phyloP scores from a whole-genome alignment of 2,329 filamentous ascomycete species.

The Talaromyces albobiverticillius region DNA sequence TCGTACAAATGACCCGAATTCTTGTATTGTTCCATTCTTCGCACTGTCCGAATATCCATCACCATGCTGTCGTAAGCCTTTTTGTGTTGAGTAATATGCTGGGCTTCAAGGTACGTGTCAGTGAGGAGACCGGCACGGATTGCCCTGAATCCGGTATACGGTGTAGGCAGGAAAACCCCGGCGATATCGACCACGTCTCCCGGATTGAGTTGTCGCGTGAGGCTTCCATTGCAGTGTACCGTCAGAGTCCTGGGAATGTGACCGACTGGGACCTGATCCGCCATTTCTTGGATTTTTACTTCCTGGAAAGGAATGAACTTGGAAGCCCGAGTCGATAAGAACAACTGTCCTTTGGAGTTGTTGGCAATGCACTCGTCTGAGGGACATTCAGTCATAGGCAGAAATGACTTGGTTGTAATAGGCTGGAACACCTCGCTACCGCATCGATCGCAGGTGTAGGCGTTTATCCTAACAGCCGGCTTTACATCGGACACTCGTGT shows the following conservation, averaged over 20 bases:
- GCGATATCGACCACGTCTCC: constrained; percentile 92
- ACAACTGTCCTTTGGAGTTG: constrained; percentile 88
- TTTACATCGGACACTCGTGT: constrained; percentile 97
- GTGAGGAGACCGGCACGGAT: constrained; percentile 95
- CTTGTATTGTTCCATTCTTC: constrained; percentile 80
- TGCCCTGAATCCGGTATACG: constrained; percentile 98
- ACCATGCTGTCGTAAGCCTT: constrained; percentile 93
- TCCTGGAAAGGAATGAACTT: constrained; percentile 98
- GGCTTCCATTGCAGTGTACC: constrained; percentile 80
- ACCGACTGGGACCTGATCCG: constrained; percentile 97
- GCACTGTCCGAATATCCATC: constrained; percentile 74
- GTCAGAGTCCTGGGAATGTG: constrained; percentile 93
- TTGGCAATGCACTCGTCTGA: constrained; percentile 88
- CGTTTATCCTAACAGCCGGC: constrained; percentile 94
- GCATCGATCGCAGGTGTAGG: constrained; percentile 95
- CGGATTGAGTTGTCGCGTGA: constrained; percentile 84
- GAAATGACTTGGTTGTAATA: constrained; percentile 84
- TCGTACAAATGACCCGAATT: constrained; percentile 92
- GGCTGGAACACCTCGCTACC: constrained; percentile 98
- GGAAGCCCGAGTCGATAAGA: constrained; percentile 90
- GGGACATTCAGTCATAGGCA: constrained; percentile 80
- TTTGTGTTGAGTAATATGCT: constrained; percentile 93
- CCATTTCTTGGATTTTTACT: constrained; percentile 97
- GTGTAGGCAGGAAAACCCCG: constrained; percentile 93
- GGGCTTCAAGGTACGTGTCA: constrained; percentile 94